Evolutionary conservation across 495 filamentous ascomycete genomes (phyloP), one percentile per base, ranked within the genome.

Genomic region (Lepraria neglecta): DNA sequence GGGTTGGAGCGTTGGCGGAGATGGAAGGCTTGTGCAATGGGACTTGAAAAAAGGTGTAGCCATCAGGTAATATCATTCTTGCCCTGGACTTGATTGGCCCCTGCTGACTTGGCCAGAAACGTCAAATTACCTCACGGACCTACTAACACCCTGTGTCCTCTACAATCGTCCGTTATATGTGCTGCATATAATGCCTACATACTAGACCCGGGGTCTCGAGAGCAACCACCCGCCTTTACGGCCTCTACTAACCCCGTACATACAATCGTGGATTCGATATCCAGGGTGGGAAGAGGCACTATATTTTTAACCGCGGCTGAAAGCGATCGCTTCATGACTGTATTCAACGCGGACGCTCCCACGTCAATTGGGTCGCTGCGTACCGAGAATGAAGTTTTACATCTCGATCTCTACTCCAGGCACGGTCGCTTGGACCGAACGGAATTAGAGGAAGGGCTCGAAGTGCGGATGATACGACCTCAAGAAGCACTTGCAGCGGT

Each of bases 11-110:
- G 75, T 82, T 57, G 82, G 82, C 42, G 76, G 75, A 45, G 82
- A 85, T 68, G 81, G 79, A 61, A 85, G 79, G 65, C 72, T 84
- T 45, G 76, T 85, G 11, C 81, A 83, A 65, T 85, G 82, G 82
- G 80, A 85, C 69, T 66, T 84, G 59, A 71, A 66, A 56, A 78
- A 75, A 12, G 75, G 74, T 61, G 71, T 76, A 66, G 75, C 69
- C 53, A 64, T 77, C 52, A 77, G 74, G 82, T 84, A 73, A 57
- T 72, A 51, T 5, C 48, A 43, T 14, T 35, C 40, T 28, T 55
- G 35, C 48, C 6, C 28, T 28, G 27, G 44, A 12, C n/a, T 17
- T 31, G 52, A n/a, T 31, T 11, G 28, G 48, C 53, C 59, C 54
- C 28, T 57, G 62, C 67, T 68, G 60, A 43, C 62, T 58, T 19